A percentile compares a stretch with the other conserved stretches of the same genome.
phyloP scores from a whole-genome alignment of 73 alveolate species.

The Durusdinium trenchii region DNA sequence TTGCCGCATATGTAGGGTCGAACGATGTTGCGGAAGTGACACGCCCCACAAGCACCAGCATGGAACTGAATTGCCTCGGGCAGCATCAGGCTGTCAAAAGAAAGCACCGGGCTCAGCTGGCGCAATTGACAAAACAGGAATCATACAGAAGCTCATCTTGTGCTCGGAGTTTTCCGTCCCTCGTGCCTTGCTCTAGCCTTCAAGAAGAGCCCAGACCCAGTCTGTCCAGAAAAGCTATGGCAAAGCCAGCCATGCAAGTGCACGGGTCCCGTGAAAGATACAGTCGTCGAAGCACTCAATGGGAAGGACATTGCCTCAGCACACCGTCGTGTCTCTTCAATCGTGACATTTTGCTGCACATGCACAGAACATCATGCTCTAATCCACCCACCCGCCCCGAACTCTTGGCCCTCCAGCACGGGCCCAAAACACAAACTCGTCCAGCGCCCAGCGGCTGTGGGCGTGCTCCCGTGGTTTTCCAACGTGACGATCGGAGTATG shows the following conservation, averaged over 20 bases:
- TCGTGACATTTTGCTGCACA: neutral
- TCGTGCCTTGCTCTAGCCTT: constrained; percentile 71
- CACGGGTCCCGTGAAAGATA: constrained; percentile 45
- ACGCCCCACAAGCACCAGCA: constrained; percentile 85
- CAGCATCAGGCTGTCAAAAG: no score
- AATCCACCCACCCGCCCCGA: neutral
- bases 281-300: constrained; percentile 74
- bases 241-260: constrained; percentile 90
- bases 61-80: constrained; percentile 71
- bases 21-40: constrained; percentile 87
- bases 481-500: constrained; percentile 51
- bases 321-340: neutral
- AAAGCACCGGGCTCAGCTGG: no score
- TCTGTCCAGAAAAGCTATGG: constrained; percentile 88
- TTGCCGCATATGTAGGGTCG: constrained; percentile 91
- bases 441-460: neutral
- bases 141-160: no score
- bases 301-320: constrained; percentile 66
- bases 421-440: neutral
- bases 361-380: neutral
- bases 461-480: constrained; percentile 67
- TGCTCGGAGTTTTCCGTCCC: neutral
- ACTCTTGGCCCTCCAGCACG: neutral
- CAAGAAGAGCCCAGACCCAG: constrained; percentile 45
- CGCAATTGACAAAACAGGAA: no score